Percentiles rank a stretch among this genome's conserved stretches.
phyloP scores from a whole-genome alignment of 2,329 filamentous ascomycete genomes.

The Blastomyces emzantsi region DNA sequence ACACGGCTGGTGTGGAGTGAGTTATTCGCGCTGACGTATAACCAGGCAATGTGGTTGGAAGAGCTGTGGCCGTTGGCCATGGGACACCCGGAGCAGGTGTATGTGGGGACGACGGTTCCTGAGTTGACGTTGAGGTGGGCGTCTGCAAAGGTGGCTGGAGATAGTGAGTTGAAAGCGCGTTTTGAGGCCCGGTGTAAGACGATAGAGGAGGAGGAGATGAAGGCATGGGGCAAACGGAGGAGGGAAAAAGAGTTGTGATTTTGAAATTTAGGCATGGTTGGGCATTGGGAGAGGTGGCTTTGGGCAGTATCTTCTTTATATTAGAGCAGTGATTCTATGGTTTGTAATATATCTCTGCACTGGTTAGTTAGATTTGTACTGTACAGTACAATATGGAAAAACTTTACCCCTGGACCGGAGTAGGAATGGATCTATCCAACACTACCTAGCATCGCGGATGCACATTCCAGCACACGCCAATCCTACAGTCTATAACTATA shows the following conservation, averaged over 20 bases:
- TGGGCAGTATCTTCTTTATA: neutral
- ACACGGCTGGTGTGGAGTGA: slow-evolving; percentile 26
- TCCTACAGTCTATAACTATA: neutral
- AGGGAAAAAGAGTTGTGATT: neutral
- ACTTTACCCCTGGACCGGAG: neutral
- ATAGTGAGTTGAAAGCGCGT: neutral
- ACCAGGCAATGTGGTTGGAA: slow-evolving; percentile 15
- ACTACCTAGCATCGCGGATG: too few relatives aligned
- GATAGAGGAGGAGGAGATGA: neutral
- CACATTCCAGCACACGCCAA: too few relatives aligned
- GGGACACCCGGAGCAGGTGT: slow-evolving; percentile 23
- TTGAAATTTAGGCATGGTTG: neutral
- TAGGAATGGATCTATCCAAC: neutral
- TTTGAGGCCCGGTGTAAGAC: neutral
- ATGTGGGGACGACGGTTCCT: slow-evolving; percentile 19
- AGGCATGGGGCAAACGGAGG: neutral
- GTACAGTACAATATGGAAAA: neutral
- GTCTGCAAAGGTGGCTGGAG: neutral
- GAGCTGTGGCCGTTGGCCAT: slow-evolving; percentile 25
- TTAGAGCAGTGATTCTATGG: neutral
- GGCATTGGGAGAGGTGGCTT: neutral
- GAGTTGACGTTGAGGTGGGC: neutral
- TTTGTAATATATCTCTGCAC: neutral
- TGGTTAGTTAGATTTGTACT: neutral
- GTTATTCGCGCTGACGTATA: slow-evolving; percentile 18